Evolutionary conservation across 2,329 filamentous ascomycete species (phyloP), one percentile per base, ranked within the genome.

Genomic region (Ophiostoma piceae): DNA sequence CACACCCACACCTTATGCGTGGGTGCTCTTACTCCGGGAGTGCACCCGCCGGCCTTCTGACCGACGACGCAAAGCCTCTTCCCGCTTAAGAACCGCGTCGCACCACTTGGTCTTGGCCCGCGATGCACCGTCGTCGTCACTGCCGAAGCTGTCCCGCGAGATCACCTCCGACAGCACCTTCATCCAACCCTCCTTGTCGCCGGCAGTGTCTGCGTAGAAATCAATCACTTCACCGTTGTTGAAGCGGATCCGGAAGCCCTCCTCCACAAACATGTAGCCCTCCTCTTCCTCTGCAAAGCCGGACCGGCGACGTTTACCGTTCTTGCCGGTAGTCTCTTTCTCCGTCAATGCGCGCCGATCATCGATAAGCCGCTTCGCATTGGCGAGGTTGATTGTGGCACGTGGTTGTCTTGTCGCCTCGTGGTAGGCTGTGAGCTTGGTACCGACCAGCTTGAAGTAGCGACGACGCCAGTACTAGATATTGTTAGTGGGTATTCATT

Each of bases 261-360:
- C 95, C 79, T 99, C 95, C 68, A 99, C 94, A 78, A 99, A 99
- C 91, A 97, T 97, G 83, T 99, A 99, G 60, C 95, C 95, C 78
- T 99, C 95, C 80, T 99, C 95, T 74, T 99, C 95, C 79, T 98
- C 95, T 1, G 94, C 94, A 79, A 99, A 99, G 12, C 92, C 95
- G 43, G 94, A 97, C 79, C 96, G 93, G 70, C 95, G 90, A 62
- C 95, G 90, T 74, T 88, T 89, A 70, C 92, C 92, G 73, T 86
- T 87, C 77, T 89, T 91, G 70, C 90, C 90, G 16, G 85, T 88
- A 0, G 90, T 92, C 77, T 96, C 92, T 74, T 92, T 93, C 76
- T 97, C 91, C 7, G 90, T 92, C 66, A 99, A 83, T 26, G 91
- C 85, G 26, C 88, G 88, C 70, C 92, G 91, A 78, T 99, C 95